Conservation (phyloP, 2,329 filamentous ascomycete genomes). For the Paecilomyces dactylethromorphus region DNA sequence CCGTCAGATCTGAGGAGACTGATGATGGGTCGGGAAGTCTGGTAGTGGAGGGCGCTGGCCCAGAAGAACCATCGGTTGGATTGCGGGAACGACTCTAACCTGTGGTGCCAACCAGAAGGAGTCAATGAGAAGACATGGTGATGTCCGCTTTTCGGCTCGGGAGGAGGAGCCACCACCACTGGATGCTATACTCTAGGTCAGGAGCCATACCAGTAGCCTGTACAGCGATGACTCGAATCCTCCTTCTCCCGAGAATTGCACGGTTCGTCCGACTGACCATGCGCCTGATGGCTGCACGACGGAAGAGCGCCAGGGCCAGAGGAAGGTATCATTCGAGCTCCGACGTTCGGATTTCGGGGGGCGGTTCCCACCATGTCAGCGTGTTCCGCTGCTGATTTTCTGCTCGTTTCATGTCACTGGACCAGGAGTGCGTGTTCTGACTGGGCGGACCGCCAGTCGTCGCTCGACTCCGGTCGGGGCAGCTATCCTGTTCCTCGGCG, state of each 20-base stretch:
- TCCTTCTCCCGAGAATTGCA: background rate
- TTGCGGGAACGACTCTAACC: background rate
- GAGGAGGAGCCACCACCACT: background rate
- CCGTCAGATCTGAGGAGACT: background rate
- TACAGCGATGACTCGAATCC: background rate
- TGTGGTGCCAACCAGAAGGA: background rate
- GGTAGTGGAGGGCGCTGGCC: background rate
- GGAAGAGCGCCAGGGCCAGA: background rate
- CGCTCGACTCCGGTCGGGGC: background rate
- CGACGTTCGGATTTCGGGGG: background rate
- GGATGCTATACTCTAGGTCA: background rate
- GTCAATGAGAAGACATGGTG: background rate
- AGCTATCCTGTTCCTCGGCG: constrained; percentile 1
- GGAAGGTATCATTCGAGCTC: background rate
- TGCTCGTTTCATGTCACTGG: background rate
- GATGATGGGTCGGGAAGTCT: background rate
- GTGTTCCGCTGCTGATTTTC: background rate
- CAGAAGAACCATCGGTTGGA: background rate
- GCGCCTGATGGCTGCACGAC: background rate
- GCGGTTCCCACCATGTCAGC: background rate
- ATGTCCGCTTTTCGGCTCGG: background rate
- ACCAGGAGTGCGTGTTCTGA: background rate
- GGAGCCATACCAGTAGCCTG: background rate
- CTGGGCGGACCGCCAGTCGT: background rate
- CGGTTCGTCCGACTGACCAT: background rate